Conservation (phyloP, 345 rosid species). For the Eucalyptus pauciflora region DNA sequence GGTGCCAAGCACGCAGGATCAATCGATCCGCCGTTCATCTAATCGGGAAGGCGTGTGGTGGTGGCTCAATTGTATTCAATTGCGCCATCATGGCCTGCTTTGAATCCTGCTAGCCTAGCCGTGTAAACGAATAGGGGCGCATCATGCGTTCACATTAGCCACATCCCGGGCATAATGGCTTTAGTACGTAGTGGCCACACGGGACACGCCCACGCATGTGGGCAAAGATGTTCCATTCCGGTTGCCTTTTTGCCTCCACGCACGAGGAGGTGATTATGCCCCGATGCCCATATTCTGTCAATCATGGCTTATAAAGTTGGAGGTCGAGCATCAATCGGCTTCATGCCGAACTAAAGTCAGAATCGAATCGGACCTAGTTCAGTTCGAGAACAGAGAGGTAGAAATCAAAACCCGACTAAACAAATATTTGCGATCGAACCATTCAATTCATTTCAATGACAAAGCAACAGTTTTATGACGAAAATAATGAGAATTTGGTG, state of each 20-base stretch:
- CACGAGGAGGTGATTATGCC: not conserved
- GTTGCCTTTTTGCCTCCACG: not conserved
- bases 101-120: not conserved
- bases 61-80: not conserved
- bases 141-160: not conserved
- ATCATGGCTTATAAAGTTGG: not conserved
- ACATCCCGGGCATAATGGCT: not conserved
- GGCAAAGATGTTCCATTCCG: not conserved
- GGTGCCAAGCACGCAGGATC: not conserved
- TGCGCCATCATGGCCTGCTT: not conserved
- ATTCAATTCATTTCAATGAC: not conserved
- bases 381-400: not conserved
- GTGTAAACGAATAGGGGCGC: not conserved
- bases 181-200: not conserved
- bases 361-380: not conserved
- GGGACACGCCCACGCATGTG: not conserved
- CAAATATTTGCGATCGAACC: not conserved
- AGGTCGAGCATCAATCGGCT: not conserved
- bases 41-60: not conserved
- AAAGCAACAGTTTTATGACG: fast-evolving
- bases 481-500: not conserved
- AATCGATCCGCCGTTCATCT: not conserved
- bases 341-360: not conserved
- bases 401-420: not conserved
- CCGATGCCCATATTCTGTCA: not conserved